Evolutionary conservation across 495 filamentous ascomycete genomes (phyloP).

Genomic region (Talaromyces liani): DNA sequence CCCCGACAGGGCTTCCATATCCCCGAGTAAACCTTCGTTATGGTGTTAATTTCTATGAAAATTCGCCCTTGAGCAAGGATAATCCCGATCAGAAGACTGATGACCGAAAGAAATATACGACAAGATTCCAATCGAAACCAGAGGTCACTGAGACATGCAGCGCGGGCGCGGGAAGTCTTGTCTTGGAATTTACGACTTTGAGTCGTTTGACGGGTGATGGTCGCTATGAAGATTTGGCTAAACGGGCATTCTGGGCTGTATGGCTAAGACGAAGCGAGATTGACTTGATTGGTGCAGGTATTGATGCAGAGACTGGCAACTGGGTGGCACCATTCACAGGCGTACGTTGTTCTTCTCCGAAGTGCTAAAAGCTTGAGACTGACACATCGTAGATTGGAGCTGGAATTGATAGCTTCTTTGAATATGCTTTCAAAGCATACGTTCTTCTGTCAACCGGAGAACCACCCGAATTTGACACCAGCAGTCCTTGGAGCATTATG

Average conservation of each 20-base stretch:
- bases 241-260: slow-evolving; percentile 90
- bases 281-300: slow-evolving; percentile 82
- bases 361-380: not conserved
- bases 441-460: slow-evolving; percentile 71
- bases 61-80: slow-evolving; percentile 53
- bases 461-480: slow-evolving; percentile 21
- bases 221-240: slow-evolving; percentile 80
- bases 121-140: slow-evolving; percentile 27
- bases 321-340: slow-evolving; percentile 86
- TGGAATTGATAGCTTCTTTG: slow-evolving; percentile 95
- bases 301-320: slow-evolving; percentile 84
- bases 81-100: slow-evolving; percentile 19
- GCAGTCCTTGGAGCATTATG: slow-evolving; percentile 30
- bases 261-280: slow-evolving; percentile 81
- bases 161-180: slow-evolving; percentile 87
- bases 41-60: slow-evolving; percentile 84
- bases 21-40: slow-evolving; percentile 89
- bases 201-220: slow-evolving; percentile 83
- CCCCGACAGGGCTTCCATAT: slow-evolving; percentile 85
- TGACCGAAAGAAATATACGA: slow-evolving; percentile 27
- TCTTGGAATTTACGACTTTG: slow-evolving; percentile 85
- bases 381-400: slow-evolving; percentile 60
- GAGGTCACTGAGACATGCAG: slow-evolving; percentile 95
- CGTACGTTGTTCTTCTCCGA: slow-evolving; percentile 23
- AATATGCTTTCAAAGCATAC: slow-evolving; percentile 92